Evolutionary conservation across 441 rosid genomes (phyloP), one percentile per base, ranked within the genome.

Genomic region (Aleurites moluccanus): DNA sequence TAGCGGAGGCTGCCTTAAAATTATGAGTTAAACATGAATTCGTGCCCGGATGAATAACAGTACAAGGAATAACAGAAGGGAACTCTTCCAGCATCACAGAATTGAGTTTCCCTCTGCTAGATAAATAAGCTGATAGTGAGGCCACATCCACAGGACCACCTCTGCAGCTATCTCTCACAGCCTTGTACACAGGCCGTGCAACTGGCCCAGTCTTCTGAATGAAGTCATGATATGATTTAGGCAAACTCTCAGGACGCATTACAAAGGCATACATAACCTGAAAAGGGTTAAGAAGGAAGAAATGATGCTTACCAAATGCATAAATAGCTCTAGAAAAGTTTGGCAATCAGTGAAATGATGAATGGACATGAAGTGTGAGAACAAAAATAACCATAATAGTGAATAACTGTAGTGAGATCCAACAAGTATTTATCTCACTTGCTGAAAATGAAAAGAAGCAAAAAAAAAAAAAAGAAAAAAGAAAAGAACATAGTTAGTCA

Each of bases 201-300:
- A 93, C 97, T 69, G 99, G 99, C 65, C 99, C 98, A 28, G 99
- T 96, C 83, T 92, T 93, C 85, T 93, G 98, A 81, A 96, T 96
- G 60, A 93, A 96, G 77, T 93, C 96, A 75, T 81, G 92, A 85
- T 96, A 96, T 72, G 98, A 83, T 83, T 90, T 90, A 38, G 98
- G 99, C 88, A 96, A 87, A 85, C 96, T 96, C 85, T 91, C 99
- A 9, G 99, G 98, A 63, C 91, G 99, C 99, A 96, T 93, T 61
- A 93, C 89, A 82, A 96, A 96, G 77, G 92, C 64, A 83, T 96
- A 96, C 99, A 96, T 96, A 63, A 93, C 92, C 99, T 96, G 87
- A 70, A 83, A 82, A 57, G 7, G 33, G 30, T 60, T 16, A 61
- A 50, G 16, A 27, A 35, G 33, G 53, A 23, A 62, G 15, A 62